Percentiles rank a stretch among this genome's conserved stretches.
Evolutionary conservation across 306 rosid species (phyloP).

Genomic region (Rubus idaeus): DNA sequence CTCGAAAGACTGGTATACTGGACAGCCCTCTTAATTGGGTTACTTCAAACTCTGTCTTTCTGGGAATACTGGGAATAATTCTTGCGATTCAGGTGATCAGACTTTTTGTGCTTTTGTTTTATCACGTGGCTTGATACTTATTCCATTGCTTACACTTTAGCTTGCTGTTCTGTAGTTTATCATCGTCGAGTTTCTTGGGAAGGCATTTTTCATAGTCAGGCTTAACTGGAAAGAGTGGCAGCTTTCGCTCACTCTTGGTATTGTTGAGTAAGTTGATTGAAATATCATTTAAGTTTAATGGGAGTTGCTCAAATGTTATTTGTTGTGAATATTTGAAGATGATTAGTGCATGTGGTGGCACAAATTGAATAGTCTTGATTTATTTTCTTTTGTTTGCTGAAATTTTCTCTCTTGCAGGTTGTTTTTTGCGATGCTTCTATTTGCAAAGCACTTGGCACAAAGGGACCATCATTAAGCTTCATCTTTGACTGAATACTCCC

Average conservation of each 20-base stretch:
- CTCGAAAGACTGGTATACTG: slow-evolving; percentile 67
- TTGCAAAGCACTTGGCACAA: neutral
- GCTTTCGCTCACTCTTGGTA: slow-evolving; percentile 56
- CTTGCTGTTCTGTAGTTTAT: slow-evolving; percentile 42
- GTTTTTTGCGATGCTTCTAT: slow-evolving; percentile 62
- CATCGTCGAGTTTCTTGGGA: slow-evolving; percentile 71
- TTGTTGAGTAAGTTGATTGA: slow-evolving; percentile 50
- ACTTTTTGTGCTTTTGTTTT: neutral
- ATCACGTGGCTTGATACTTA: neutral
- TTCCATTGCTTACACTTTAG: slow-evolving; percentile 6
- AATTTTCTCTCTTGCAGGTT: slow-evolving; percentile 48
- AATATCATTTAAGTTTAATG: neutral
- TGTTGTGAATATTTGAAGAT: neutral
- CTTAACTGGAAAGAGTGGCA: slow-evolving; percentile 72
- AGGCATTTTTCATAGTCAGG: slow-evolving; percentile 53
- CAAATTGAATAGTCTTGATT: neutral
- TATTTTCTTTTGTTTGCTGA: slow-evolving; percentile 1
- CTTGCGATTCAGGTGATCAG: slow-evolving; percentile 72
- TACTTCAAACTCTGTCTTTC: slow-evolving; percentile 60
- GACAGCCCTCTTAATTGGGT: slow-evolving; percentile 56
- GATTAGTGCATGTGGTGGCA: neutral
- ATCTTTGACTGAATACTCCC: too few species aligned
- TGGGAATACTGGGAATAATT: slow-evolving; percentile 63
- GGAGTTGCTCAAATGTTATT: neutral
- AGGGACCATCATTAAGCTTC: neutral